Percentiles rank a stretch among this genome's conserved stretches.
phyloP scores from a whole-genome alignment of 345 rosid genomes.

The Brassica carinata region DNA sequence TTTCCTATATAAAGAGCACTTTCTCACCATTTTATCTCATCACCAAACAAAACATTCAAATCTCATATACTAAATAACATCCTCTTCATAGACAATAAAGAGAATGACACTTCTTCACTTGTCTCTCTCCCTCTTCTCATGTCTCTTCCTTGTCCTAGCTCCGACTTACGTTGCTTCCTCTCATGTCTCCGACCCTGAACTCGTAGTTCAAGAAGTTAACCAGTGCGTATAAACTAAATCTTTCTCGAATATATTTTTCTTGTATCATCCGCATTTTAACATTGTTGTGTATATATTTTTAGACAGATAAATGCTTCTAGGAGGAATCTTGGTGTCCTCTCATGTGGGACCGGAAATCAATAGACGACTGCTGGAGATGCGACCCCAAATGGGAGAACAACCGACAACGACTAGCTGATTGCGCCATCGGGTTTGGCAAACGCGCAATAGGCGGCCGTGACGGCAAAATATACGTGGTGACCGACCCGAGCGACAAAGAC shows the following conservation, averaged over 20 bases:
- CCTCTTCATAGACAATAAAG: slow-evolving; percentile 39
- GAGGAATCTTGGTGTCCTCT: slow-evolving; percentile 61
- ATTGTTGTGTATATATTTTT: slow-evolving; percentile 12
- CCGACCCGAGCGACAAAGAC: slow-evolving; percentile 48
- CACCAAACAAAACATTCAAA: slow-evolving; percentile 29
- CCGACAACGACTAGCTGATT: slow-evolving; percentile 59
- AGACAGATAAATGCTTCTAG: slow-evolving; percentile 63
- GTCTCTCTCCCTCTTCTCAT: slow-evolving; percentile 51
- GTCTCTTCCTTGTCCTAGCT: slow-evolving; percentile 43
- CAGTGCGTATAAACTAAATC: slow-evolving; percentile 31
- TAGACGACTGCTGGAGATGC: slow-evolving; percentile 77
- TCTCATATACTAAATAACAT: slow-evolving; percentile 27
- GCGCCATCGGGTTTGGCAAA: slow-evolving; percentile 68
- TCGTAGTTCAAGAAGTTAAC: slow-evolving; percentile 57
- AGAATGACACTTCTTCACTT: slow-evolving; percentile 39
- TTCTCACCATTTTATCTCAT: slow-evolving; percentile 34
- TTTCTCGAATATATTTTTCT: background rate
- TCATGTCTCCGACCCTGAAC: slow-evolving; percentile 54
- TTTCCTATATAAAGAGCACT: slow-evolving; percentile 33
- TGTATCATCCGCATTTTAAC: slow-evolving; percentile 12
- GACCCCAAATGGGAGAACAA: slow-evolving; percentile 58
- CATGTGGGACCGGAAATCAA: slow-evolving; percentile 67
- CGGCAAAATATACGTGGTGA: slow-evolving; percentile 61
- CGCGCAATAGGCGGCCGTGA: slow-evolving; percentile 73
- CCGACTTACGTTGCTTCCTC: slow-evolving; percentile 47